phyloP scores from a whole-genome alignment of 2,329 filamentous ascomycete species.

The Sporothrix pallida region DNA sequence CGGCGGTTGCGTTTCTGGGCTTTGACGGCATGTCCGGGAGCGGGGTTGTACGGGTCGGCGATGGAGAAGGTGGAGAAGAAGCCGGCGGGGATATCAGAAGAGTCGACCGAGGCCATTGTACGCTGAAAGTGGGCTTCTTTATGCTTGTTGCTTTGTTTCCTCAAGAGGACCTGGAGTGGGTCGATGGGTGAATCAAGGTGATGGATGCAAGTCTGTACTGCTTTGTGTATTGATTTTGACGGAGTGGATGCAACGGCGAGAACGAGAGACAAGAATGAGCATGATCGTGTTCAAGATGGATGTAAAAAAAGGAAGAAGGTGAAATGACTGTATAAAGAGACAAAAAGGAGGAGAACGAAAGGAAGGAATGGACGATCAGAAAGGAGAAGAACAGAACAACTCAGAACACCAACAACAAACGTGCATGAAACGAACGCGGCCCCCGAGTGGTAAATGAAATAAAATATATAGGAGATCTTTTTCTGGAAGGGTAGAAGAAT shows the following conservation, averaged over 20 bases:
- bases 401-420: not conserved
- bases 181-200: too few species aligned
- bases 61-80: slow-evolving; percentile 44
- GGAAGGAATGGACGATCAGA: not conserved
- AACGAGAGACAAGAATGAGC: slow-evolving; percentile 15
- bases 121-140: not conserved
- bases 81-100: slow-evolving; percentile 37
- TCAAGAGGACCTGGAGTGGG: too few species aligned
- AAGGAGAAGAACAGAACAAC: not conserved
- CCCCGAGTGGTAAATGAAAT: not conserved
- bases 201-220: too few species aligned
- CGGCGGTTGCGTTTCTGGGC: slow-evolving; percentile 42
- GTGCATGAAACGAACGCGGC: not conserved
- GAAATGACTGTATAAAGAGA: not conserved
- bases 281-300: not conserved
- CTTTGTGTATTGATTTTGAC: not conserved
- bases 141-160: not conserved
- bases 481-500: not conserved
- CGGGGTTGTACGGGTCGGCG: slow-evolving; percentile 39
- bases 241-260: not conserved
- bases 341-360: not conserved
- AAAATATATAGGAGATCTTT: not conserved
- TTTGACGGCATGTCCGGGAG: slow-evolving; percentile 35
- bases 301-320: not conserved
- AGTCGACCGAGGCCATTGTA: slow-evolving; percentile 29